Percentiles rank a stretch among this genome's conserved stretches.
These are phyloP conservation scores for Hippophae gyantsensis DNA, from an alignment of 306 rosid genomes.

Conservation along the genomic window DNA sequence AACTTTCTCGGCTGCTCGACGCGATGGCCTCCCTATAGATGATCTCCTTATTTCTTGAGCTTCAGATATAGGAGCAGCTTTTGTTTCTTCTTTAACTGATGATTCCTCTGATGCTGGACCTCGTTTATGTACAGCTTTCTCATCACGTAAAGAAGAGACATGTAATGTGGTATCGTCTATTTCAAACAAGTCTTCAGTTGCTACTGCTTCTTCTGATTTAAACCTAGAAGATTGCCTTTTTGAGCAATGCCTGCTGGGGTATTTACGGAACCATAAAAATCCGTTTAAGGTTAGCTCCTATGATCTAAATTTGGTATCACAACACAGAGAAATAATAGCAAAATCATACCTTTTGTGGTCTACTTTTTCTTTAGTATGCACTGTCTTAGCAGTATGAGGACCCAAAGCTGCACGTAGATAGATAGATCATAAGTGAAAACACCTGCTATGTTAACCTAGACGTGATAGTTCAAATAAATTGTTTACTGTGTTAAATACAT, in stretches of 20 bases:
- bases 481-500: slow-evolving; percentile 32
- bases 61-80: slow-evolving; percentile 12
- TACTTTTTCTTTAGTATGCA: slow-evolving; percentile 23
- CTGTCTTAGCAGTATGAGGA: slow-evolving; percentile 27
- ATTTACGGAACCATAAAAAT: too few relatives aligned
- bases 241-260: too few relatives aligned
- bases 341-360: slow-evolving; percentile 43
- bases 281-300: neutral
- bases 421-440: slow-evolving; percentile 4
- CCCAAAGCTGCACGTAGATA: slow-evolving; percentile 46
- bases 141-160: slow-evolving; percentile 25
- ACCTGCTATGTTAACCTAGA: slow-evolving; percentile 9
- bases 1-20: slow-evolving; percentile 53
- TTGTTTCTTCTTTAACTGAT: slow-evolving; percentile 17
- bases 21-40: slow-evolving; percentile 64
- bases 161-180: slow-evolving; percentile 17
- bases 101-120: slow-evolving; percentile 20
- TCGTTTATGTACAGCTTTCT: slow-evolving; percentile 17
- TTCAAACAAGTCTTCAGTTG: too few relatives aligned
- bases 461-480: slow-evolving; percentile 2
- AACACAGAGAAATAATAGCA: slow-evolving; percentile 16
- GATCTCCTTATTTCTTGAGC: slow-evolving; percentile 41
- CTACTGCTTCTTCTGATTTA: too few relatives aligned
- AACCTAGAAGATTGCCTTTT: too few relatives aligned
- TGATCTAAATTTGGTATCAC: slow-evolving; percentile 1